Evolutionary conservation across 2,329 filamentous ascomycete species (phyloP).

Genomic region (Rhinocladiella mackenziei): DNA sequence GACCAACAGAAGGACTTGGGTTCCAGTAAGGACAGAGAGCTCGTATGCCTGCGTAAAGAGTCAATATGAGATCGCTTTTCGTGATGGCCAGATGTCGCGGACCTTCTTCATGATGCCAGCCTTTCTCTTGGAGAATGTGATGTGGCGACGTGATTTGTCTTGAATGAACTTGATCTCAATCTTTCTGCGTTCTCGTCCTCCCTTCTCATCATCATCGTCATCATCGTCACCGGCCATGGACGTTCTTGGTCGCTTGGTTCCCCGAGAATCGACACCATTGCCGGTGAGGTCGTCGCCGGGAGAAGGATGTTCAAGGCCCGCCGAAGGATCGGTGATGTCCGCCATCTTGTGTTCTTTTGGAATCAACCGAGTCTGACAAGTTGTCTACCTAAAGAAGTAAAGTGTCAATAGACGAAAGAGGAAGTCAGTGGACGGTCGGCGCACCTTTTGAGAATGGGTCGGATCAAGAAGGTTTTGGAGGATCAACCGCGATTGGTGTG

Average conservation of each 20-base stretch:
- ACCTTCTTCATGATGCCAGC: constrained; percentile 99
- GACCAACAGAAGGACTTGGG: constrained; percentile 91
- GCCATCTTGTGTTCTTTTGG: constrained; percentile 55
- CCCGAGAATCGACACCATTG: constrained; percentile 73
- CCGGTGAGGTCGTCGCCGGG: constrained; percentile 66
- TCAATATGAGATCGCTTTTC: constrained; percentile 11
- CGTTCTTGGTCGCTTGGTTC: constrained; percentile 83
- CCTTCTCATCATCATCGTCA: constrained; percentile 96
- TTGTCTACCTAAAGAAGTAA: constrained; percentile 27
- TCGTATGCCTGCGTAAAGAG: constrained; percentile 73
- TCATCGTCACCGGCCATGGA: constrained; percentile 80
- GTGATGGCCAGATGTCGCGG: constrained; percentile 39
- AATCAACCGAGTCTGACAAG: constrained; percentile 15
- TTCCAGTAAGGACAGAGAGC: constrained; percentile 92
- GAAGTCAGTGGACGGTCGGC: constrained; percentile 15
- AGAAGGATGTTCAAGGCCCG: constrained; percentile 65
- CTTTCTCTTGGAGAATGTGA: constrained; percentile 99
- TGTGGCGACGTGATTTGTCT: constrained; percentile 98
- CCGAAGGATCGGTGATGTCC: constrained; percentile 75
- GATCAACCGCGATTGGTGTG: not conserved
- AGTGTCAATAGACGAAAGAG: constrained; percentile 27
- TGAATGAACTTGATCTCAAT: constrained; percentile 99
- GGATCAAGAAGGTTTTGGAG: not conserved
- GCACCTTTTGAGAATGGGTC: constrained; percentile 18
- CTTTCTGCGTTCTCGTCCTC: constrained; percentile 95